A percentile compares a stretch with the other conserved stretches of the same genome.
phyloP scores from a whole-genome alignment of 2,329 filamentous ascomycete species.

The Colletotrichum graminicola region DNA sequence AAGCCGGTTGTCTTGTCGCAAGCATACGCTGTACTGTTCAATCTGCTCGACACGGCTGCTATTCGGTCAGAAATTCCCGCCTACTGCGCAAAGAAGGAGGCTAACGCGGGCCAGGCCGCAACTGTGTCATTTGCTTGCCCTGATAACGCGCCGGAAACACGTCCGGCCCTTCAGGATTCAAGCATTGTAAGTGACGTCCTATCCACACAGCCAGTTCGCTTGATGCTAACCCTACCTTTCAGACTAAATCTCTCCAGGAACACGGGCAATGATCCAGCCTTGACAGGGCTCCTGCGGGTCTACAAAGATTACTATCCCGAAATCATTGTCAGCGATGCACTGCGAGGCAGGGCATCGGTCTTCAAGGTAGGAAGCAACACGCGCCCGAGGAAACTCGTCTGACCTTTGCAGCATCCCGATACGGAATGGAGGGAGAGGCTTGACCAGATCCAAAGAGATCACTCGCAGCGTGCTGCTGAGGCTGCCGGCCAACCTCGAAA shows the following conservation, averaged over 20 bases:
- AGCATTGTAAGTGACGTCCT: constrained; percentile 65
- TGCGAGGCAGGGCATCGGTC: constrained; percentile 69
- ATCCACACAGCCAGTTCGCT: background rate
- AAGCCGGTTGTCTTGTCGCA: constrained; percentile 73
- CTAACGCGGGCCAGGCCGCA: constrained; percentile 59
- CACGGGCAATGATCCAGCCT: constrained; percentile 77
- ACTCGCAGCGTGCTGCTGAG: constrained; percentile 59
- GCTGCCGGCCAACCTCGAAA: constrained; percentile 55
- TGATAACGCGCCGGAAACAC: constrained; percentile 84
- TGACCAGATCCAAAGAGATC: constrained; percentile 72
- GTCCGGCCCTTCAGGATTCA: constrained; percentile 89
- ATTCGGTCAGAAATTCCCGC: constrained; percentile 66
- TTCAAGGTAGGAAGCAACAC: constrained; percentile 66
- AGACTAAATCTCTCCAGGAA: constrained; percentile 70
- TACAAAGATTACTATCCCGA: constrained; percentile 94
- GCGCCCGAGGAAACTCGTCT: constrained; percentile 44
- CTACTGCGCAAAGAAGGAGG: background rate
- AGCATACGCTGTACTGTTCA: constrained; percentile 82
- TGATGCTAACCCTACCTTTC: constrained; percentile 7
- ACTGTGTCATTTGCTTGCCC: constrained; percentile 81
- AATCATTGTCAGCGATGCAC: constrained; percentile 80
- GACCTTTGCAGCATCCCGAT: constrained; percentile 74
- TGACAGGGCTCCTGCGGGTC: constrained; percentile 81
- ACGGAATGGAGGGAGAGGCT: constrained; percentile 78
- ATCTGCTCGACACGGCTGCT: constrained; percentile 83